These are phyloP conservation scores for Suillus weaverae DNA, from an alignment of 768 basidiomycete genomes.

Conservation along the genomic window DNA sequence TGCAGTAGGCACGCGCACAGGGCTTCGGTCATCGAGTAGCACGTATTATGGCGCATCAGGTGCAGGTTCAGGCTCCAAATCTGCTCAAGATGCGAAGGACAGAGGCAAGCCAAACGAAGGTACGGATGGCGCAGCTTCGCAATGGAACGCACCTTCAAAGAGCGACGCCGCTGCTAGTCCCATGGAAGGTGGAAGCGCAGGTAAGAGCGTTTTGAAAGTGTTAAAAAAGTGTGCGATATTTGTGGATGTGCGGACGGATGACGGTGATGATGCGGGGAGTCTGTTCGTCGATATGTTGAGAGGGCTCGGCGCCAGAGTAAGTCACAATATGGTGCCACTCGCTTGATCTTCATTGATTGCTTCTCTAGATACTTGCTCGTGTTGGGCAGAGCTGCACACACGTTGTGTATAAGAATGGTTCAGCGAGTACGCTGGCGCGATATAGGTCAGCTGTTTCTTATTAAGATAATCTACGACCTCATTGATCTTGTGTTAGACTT, in stretches of 20 bases:
- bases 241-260: slow-evolving; percentile 75
- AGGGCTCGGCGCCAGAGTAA: slow-evolving; percentile 77
- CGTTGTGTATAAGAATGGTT: slow-evolving; percentile 83
- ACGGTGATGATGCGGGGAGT: slow-evolving; percentile 78
- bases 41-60: slow-evolving; percentile 33
- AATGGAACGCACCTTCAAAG: neutral
- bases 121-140: slow-evolving; percentile 17
- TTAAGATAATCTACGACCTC: neutral
- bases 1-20: slow-evolving; percentile 50
- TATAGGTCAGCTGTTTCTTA: slow-evolving; percentile 52
- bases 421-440: slow-evolving; percentile 68
- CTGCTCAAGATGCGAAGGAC: slow-evolving; percentile 10
- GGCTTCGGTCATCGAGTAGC: slow-evolving; percentile 45
- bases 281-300: slow-evolving; percentile 84
- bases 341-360: neutral
- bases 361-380: slow-evolving; percentile 54
- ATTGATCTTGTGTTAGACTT: slow-evolving; percentile 37
- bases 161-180: neutral
- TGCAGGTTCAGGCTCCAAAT: slow-evolving; percentile 17
- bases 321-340: slow-evolving; percentile 16
- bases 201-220: slow-evolving; percentile 45
- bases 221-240: slow-evolving; percentile 77
- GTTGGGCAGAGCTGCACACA: slow-evolving; percentile 78
- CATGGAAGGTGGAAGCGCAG: slow-evolving; percentile 12
- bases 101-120: slow-evolving; percentile 19